These are phyloP conservation scores for Trametes cinnabarina DNA, from an alignment of 768 basidiomycete genomes.

Conservation along the genomic window DNA sequence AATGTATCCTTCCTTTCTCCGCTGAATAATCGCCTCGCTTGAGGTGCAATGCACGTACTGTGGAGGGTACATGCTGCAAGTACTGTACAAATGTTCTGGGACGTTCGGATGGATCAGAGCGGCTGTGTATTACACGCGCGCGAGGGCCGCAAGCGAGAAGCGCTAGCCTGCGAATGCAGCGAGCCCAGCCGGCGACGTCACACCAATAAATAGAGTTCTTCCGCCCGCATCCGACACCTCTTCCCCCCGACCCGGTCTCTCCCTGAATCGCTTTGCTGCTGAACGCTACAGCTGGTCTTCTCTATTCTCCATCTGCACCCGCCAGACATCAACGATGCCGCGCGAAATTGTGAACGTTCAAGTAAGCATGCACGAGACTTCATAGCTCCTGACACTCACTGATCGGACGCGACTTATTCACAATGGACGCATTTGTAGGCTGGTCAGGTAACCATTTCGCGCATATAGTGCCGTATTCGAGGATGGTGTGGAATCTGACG, in stretches of 20 bases:
- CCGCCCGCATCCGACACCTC: neutral
- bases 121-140: neutral
- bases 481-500: neutral
- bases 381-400: neutral
- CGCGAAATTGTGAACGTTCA: conserved; percentile 85
- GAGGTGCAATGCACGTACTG: too few species aligned
- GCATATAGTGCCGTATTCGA: neutral
- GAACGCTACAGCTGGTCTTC: too few species aligned
- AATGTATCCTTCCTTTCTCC: neutral
- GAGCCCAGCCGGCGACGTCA: conserved; percentile 12
- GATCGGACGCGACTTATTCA: neutral
- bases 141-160: neutral
- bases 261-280: neutral
- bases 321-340: conserved; percentile 43
- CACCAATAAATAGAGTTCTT: conserved; percentile 4
- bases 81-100: neutral
- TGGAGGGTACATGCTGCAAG: too few species aligned
- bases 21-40: too few species aligned
- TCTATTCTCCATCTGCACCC: neutral
- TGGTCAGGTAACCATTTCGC: conserved; percentile 59
- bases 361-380: conserved; percentile 35
- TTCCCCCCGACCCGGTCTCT: conserved; percentile 8
- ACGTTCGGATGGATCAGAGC: neutral
- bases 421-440: conserved; percentile 41
- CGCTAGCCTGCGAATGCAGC: neutral